Conservation (phyloP, 2,329 filamentous ascomycete species). For the Aquanectria penicillioides region DNA sequence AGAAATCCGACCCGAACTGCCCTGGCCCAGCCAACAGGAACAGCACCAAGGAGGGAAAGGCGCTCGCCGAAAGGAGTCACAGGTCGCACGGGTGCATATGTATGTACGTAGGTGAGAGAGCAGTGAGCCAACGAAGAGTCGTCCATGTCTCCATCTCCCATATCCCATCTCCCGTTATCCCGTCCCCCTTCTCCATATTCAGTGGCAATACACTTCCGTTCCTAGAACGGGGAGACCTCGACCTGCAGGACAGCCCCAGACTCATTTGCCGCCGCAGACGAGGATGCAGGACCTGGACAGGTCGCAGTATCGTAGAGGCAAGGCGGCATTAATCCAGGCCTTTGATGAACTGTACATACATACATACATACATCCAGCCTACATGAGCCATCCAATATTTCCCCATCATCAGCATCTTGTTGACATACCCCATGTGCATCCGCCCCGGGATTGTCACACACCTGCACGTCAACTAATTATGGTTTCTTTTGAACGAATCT, state of each 20-base stretch:
- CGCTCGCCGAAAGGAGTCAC: constrained; percentile 3
- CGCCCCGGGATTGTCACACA: too few relatives aligned
- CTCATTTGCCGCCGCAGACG: too few relatives aligned
- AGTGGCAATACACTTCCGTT: background rate
- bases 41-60: background rate
- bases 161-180: too few relatives aligned
- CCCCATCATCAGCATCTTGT: too few relatives aligned
- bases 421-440: too few relatives aligned
- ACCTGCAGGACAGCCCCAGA: background rate
- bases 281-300: too few relatives aligned
- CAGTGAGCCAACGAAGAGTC: background rate
- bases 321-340: constrained; percentile 10
- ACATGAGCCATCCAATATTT: background rate
- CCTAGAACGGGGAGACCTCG: too few relatives aligned
- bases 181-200: too few relatives aligned
- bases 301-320: too few relatives aligned
- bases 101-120: too few relatives aligned
- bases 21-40: too few relatives aligned
- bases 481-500: constrained; percentile 1
- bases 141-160: background rate
- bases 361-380: background rate
- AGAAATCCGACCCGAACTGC: background rate
- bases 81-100: too few relatives aligned
- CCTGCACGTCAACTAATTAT: constrained; percentile 1
- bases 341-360: constrained; percentile 16